phyloP scores from a whole-genome alignment of 192 early-diverging fungal species.

The Piromyces sp. region DNA sequence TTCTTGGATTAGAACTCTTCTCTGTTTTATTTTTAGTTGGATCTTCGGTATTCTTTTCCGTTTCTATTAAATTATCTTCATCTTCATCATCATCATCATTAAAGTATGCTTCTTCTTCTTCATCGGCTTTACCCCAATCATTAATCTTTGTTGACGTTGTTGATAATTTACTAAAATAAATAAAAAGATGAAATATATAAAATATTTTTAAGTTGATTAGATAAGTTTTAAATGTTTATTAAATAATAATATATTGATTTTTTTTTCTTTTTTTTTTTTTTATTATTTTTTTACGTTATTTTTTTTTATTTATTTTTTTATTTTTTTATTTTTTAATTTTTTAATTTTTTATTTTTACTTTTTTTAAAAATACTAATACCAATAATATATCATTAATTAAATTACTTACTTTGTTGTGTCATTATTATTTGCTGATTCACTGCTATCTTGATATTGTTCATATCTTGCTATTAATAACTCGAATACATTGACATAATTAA shows the following conservation, averaged over 20 bases:
- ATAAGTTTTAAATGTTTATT: no score
- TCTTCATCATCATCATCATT: background rate
- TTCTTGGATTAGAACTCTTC: background rate
- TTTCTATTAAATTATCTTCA: background rate
- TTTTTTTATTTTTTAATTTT: no score
- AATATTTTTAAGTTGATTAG: no score
- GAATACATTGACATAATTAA: constrained; percentile 47
- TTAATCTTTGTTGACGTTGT: background rate
- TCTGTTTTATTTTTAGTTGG: background rate
- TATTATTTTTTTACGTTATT: no score
- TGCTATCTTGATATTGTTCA: constrained; percentile 42
- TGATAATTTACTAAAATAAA: background rate
- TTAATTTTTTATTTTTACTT: no score
- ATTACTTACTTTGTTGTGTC: background rate
- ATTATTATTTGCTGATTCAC: background rate
- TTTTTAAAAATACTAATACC: no score
- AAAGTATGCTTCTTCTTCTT: background rate
- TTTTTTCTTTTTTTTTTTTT: no score
- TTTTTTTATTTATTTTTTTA: no score
- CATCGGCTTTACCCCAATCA: background rate
- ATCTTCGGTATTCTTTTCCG: background rate
- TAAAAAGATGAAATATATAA: background rate
- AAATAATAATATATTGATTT: no score
- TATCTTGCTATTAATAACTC: constrained; percentile 29
- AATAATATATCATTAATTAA: no score